A percentile compares a stretch with the other conserved stretches of the same genome.
These are phyloP conservation scores for Myxozyma nipponensis DNA, from an alignment of 805 yeast genomes.

Conservation along the genomic window DNA sequence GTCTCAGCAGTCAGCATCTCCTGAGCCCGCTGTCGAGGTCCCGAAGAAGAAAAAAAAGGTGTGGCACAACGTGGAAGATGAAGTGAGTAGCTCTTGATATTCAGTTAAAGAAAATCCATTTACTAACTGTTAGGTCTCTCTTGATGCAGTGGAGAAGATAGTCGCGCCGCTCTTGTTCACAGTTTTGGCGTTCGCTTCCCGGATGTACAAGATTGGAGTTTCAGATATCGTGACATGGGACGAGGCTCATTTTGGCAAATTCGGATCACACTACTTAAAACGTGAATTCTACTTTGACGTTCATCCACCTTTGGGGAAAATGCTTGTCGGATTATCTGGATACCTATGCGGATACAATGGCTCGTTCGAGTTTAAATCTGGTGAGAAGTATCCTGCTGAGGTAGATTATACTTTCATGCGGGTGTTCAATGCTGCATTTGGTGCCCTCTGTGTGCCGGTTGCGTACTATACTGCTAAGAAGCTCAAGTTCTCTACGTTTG, in stretches of 20 bases:
- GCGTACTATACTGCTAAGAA: constrained; percentile 78
- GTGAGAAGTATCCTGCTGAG: constrained; percentile 67
- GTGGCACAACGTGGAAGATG: neutral
- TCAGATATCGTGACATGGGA: constrained; percentile 85
- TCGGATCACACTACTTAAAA: constrained; percentile 83
- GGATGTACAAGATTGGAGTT: constrained; percentile 62
- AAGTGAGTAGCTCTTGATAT: neutral
- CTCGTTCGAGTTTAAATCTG: constrained; percentile 82
- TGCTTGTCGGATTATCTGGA: constrained; percentile 85
- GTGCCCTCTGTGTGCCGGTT: constrained; percentile 79
- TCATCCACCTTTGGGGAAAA: constrained; percentile 95
- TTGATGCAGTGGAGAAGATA: constrained; percentile 12
- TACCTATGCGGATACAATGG: constrained; percentile 85
- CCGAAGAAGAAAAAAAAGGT: neutral
- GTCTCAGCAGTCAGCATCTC: neutral
- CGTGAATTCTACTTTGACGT: constrained; percentile 94
- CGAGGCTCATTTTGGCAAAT: constrained; percentile 96
- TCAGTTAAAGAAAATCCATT: neutral
- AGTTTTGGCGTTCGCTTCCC: constrained; percentile 51
- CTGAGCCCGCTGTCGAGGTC: neutral
- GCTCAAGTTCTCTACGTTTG: constrained; percentile 64
- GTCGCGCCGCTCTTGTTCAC: constrained; percentile 50
- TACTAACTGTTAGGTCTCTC: constrained; percentile 1
- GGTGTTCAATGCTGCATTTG: constrained; percentile 77
- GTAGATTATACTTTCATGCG: constrained; percentile 84